These are phyloP conservation scores for Macaranga tanarius DNA, from an alignment of 441 rosid genomes.

Conservation along the genomic window DNA sequence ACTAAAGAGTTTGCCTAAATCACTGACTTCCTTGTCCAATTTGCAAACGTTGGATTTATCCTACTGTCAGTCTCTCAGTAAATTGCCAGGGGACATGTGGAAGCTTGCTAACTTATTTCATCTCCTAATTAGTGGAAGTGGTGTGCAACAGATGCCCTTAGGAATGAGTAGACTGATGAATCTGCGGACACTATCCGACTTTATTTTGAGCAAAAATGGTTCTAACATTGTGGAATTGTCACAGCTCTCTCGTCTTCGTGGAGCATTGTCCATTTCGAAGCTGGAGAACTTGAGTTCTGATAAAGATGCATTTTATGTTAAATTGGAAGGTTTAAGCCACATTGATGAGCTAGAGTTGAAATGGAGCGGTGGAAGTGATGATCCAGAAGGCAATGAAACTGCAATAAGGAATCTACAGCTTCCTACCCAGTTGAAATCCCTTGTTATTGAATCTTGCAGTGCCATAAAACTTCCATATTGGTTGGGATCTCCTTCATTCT, in stretches of 20 bases:
- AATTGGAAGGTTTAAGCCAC: conserved; percentile 3
- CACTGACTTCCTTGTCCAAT: neutral
- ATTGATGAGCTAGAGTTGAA: conserved; percentile 17
- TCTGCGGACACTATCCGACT: conserved; percentile 20
- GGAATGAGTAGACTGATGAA: conserved; percentile 20
- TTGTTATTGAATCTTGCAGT: conserved; percentile 7
- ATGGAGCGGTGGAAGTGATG: conserved; percentile 14
- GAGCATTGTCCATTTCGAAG: conserved; percentile 19
- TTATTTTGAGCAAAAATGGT: conserved; percentile 22
- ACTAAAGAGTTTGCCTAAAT: conserved; percentile 2
- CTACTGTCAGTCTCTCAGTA: neutral
- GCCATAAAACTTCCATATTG: conserved; percentile 23
- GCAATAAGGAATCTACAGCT: conserved; percentile 25
- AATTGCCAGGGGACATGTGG: conserved; percentile 15
- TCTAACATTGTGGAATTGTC: conserved; percentile 21
- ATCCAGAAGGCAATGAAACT: neutral
- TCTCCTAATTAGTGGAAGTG: conserved; percentile 16
- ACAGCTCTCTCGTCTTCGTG: conserved; percentile 16
- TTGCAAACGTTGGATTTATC: conserved; percentile 6
- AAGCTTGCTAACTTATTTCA: conserved; percentile 19
- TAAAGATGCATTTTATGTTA: conserved; percentile 1
- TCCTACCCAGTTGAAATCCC: conserved; percentile 17
- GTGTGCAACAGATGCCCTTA: conserved; percentile 18
- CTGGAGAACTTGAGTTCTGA: conserved; percentile 14
- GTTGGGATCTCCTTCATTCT: conserved; percentile 15